Evolutionary conservation across 805 yeast species (phyloP), one percentile per base, ranked within the genome.

Genomic region (Spathaspora gorwiae): DNA sequence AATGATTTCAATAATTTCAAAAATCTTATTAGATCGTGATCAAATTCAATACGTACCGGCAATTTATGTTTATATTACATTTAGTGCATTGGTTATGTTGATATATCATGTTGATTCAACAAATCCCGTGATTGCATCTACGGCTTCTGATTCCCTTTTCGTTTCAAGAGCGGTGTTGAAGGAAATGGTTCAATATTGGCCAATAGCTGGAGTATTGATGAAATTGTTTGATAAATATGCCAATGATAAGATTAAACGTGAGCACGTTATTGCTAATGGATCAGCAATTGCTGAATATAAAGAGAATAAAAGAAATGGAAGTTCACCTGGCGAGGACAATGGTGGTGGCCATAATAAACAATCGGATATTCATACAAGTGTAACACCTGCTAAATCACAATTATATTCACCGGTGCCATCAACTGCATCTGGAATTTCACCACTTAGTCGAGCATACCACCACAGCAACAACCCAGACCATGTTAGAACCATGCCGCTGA

Each of bases 61-160:
- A n/a, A 68, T 76, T 60, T 74, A 72, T 53, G 81, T 79, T 30
- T 81, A 80, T 55, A 76, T 76, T 34, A 66, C 76, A 42, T 83
- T 80, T 58, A 75, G 82, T 30, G 87, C 94, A 1, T 70, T 83
- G 50, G 70, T 82, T 50, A 82, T 85, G 76, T 77, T 86, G 61
- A 71, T 84, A n/a, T 83, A 83, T 58, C 92, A 86, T 64, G 74
- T 81, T 42, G 76, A 72, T 52, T 68, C 73, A 3, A 52, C 72
- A 27, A 68, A 67, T 50, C 55, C 61, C 8, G 68, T 65, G 12
- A 68, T 72, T 49, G 67, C 75, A 2, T 57, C 69, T 7, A 66
- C 75, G 1, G 76, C 76, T 0, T 54, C 72, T 9, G 76, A 72
- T 52, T 68, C 75, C 19, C 57, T 72, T 35, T 61, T 56, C 42